Conservation (phyloP, 1,284 basidiomycete species). For the Ceratobasidium sp. region DNA sequence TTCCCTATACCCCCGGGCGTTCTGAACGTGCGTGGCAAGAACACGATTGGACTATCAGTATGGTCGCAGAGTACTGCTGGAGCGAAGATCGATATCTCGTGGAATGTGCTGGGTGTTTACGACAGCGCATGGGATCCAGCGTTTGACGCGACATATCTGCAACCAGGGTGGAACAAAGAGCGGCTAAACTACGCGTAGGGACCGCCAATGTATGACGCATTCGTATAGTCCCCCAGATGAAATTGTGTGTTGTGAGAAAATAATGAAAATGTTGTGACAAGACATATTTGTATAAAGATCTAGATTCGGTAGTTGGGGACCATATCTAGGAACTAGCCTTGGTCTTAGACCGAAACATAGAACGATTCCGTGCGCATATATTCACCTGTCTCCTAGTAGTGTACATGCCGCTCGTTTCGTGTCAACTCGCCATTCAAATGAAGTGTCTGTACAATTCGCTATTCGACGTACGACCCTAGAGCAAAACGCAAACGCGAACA, state of each 20-base stretch:
- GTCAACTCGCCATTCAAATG: too few relatives aligned
- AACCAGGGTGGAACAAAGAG: conserved; percentile 30
- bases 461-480: too few relatives aligned
- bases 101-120: conserved; percentile 40
- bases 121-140: conserved; percentile 39
- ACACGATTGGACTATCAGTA: conserved; percentile 43
- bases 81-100: conserved; percentile 34
- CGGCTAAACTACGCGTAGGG: conserved; percentile 17
- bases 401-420: too few relatives aligned
- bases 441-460: too few relatives aligned
- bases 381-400: too few relatives aligned
- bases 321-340: too few relatives aligned
- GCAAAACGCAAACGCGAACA: too few relatives aligned
- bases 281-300: too few relatives aligned
- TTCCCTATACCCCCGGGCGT: conserved; percentile 45
- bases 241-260: neutral
- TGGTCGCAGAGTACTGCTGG: conserved; percentile 41
- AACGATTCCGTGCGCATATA: too few relatives aligned
- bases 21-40: conserved; percentile 41
- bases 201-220: neutral
- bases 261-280: neutral
- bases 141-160: conserved; percentile 31
- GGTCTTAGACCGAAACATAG: too few relatives aligned
- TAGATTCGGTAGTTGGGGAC: too few relatives aligned
- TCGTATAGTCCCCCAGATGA: neutral